Base-by-base conservation (phyloP, 208 protist genomes). In the Trypanosomatidae sp. region DNA sequence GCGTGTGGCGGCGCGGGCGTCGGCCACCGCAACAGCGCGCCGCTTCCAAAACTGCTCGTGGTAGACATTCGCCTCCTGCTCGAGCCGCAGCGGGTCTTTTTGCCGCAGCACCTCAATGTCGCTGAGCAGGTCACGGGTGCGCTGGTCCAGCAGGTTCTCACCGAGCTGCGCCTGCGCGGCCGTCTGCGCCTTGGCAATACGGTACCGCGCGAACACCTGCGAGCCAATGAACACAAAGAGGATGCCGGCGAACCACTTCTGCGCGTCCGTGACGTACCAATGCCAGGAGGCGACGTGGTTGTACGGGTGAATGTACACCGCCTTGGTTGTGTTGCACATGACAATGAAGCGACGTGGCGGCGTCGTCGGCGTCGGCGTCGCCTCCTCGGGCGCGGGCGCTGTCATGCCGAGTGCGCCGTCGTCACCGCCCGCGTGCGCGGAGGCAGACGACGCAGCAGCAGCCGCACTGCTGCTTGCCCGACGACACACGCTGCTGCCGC, bases 31-130 rank as follows among this genome's bases (percentile, higher is more conserved):
- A 2, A 80, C n/a, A 2, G 83, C 83, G 7, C 83, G 74, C 0
- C 78, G 70, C 64, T 84, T 80, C 79, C 83, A 92, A 46, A 92
- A 92, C 58, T 83, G 72, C 60, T 86, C 83, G 50, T 92, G 83
- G 43, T 81, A 92, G 13, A 66, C 32, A 56, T 92, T 88, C 2
- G 83, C 83, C 55, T 92, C 83, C 33, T 86, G 67, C 61, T 92
- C 78, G 4, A 92, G 65, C 6, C 83, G 83, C 30, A 88, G 60
- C 1, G 83, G 83, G 60, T 92, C 83, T 46, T 88, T 88, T 19
- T 78, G 66, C 23, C 83, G 78, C 19, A 92, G 52, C 43, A 75
- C 70, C 46, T 92, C 83, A 57, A 92, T 87, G 37, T 92, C 83
- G 26, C 45, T 61, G 27, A 92, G 53, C 6, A 92, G 43, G 32